Conservation (phyloP, 768 basidiomycete genomes). For the Symmetrospora coprosmae region DNA sequence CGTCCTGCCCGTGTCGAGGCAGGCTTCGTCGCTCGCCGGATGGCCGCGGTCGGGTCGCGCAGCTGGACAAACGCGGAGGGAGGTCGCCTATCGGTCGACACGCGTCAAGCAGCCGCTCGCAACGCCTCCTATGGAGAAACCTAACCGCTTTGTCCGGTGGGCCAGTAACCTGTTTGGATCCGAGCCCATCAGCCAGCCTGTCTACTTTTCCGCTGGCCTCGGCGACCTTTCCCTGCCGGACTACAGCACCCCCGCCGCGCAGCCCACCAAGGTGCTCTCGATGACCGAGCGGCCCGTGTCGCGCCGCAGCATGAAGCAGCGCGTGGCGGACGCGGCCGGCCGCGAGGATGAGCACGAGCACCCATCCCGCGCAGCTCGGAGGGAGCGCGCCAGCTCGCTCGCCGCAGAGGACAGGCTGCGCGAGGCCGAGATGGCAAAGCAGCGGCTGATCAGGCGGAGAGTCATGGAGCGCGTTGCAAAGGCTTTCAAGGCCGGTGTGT, state of each 20-base stretch:
- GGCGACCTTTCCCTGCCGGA: constrained; percentile 13
- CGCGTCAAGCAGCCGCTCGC: too few species aligned
- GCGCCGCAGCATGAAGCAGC: not conserved
- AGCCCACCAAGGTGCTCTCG: not conserved
- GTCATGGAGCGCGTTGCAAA: constrained; percentile 4
- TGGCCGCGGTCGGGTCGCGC: too few species aligned
- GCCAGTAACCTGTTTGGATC: not conserved
- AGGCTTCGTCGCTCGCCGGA: too few species aligned
- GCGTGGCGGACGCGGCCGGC: not conserved
- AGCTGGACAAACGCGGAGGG: too few species aligned
- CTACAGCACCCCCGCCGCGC: too few species aligned
- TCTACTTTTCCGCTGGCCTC: constrained; percentile 1
- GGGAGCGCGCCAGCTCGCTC: not conserved
- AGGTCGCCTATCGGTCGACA: too few species aligned
- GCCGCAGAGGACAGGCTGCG: not conserved
- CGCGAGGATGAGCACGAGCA: constrained; percentile 3
- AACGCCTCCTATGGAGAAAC: too few species aligned
- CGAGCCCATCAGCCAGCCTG: not conserved
- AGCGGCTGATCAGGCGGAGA: not conserved
- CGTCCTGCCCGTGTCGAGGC: not conserved
- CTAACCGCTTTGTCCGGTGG: constrained; percentile 5
- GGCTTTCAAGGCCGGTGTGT: not conserved
- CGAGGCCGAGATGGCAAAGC: not conserved
- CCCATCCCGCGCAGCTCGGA: not conserved
- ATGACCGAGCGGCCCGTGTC: not conserved